Percentiles rank a stretch among this genome's conserved stretches.
Conservation (phyloP, 106 monocot species). For the Agapanthus africanus region DNA sequence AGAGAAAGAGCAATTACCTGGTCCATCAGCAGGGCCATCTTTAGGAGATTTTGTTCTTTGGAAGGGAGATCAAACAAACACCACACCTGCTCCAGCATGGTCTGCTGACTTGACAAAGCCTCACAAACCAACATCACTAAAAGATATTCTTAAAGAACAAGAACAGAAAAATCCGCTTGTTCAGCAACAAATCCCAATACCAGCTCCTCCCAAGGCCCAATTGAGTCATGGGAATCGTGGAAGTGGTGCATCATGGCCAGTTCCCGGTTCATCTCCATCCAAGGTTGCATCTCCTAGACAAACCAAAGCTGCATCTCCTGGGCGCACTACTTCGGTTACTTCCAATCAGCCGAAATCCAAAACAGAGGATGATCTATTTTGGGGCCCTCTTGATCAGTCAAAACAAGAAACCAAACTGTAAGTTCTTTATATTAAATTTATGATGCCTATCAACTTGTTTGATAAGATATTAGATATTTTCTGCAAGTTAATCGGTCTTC, state of each 20-base stretch:
- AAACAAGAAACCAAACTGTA: constrained; percentile 40
- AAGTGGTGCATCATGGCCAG: constrained; percentile 45
- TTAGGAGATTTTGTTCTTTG: constrained; percentile 88
- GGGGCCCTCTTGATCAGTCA: constrained; percentile 78
- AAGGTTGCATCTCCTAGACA: constrained; percentile 38
- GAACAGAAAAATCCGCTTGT: constrained; percentile 38
- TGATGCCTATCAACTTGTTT: background rate
- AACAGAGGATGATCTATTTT: constrained; percentile 89
- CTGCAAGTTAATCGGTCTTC: background rate
- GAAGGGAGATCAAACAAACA: constrained; percentile 62
- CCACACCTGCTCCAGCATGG: constrained; percentile 64
- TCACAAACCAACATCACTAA: constrained; percentile 59
- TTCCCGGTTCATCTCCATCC: constrained; percentile 64
- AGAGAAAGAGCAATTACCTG: constrained; percentile 50
- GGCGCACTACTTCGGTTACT: constrained; percentile 9
- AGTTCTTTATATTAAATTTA: constrained; percentile 21
- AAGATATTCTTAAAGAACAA: constrained; percentile 83
- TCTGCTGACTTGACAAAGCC: constrained; percentile 49
- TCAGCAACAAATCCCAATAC: constrained; percentile 34
- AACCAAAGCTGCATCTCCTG: constrained; percentile 21
- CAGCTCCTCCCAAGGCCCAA: constrained; percentile 34
- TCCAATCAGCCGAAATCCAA: constrained; percentile 38
- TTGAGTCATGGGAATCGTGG: constrained; percentile 25
- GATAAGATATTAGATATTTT: background rate
- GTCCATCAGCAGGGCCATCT: constrained; percentile 69